Evolutionary conservation across 176 grass and related monocot species (phyloP).

Genomic region (Avena insularis): DNA sequence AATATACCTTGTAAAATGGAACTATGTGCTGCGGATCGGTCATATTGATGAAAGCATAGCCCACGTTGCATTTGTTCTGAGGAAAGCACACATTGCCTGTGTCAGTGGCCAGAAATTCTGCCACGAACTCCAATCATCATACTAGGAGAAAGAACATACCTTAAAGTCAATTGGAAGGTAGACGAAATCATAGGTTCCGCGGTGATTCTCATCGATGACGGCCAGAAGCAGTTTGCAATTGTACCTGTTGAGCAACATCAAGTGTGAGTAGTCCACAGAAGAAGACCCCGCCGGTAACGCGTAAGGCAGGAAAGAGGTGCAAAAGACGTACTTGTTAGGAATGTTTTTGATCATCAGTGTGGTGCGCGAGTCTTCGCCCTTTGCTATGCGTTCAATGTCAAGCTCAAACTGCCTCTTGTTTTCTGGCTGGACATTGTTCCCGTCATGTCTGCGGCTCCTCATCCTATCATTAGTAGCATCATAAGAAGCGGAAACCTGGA

Average conservation of each 20-base stretch:
- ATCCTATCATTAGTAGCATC: slow-evolving; percentile 69
- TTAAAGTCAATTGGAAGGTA: slow-evolving; percentile 99
- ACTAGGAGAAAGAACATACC: slow-evolving; percentile 45
- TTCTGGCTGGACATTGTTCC: slow-evolving; percentile 58
- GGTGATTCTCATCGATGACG: slow-evolving; percentile 93
- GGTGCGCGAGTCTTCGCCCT: slow-evolving; percentile 83
- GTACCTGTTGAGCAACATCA: slow-evolving; percentile 64
- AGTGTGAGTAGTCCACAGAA: slow-evolving; percentile 31
- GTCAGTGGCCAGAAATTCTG: slow-evolving; percentile 36
- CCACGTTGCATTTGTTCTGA: slow-evolving; percentile 99
- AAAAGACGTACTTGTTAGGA: slow-evolving; percentile 79
- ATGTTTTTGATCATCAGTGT: slow-evolving; percentile 99
- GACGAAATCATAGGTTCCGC: slow-evolving; percentile 97
- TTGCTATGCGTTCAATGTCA: slow-evolving; percentile 71
- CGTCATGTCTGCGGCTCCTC: slow-evolving; percentile 75
- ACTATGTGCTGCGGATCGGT: slow-evolving; percentile 84
- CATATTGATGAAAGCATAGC: slow-evolving; percentile 99
- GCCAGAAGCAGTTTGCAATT: slow-evolving; percentile 88
- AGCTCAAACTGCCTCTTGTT: slow-evolving; percentile 93
- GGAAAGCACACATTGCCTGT: slow-evolving; percentile 30
- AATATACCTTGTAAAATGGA: slow-evolving; percentile 80
- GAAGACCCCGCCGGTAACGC: background rate
- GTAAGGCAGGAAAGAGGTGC: background rate
- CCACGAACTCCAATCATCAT: background rate
- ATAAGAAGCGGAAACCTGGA: slow-evolving; percentile 62